These are phyloP conservation scores for Chaetomium sp. DNA, from an alignment of 2,329 filamentous ascomycete genomes.

Conservation along the genomic window DNA sequence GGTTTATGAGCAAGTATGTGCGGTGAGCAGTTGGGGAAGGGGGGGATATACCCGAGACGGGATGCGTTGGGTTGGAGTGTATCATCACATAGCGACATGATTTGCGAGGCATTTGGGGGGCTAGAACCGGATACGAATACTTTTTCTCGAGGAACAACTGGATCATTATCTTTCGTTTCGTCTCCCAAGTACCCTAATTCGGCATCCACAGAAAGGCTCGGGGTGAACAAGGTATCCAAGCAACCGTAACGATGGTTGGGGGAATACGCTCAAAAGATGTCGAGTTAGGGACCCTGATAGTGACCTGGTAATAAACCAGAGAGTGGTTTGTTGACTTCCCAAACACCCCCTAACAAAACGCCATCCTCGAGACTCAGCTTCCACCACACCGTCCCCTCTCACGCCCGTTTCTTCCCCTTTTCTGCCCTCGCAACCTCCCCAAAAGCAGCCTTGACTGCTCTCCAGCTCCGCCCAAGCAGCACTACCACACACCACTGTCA, in stretches of 20 bases:
- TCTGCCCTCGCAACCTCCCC: background rate
- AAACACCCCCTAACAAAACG: background rate
- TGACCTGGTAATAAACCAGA: background rate
- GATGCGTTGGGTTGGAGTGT: background rate
- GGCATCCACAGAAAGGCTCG: background rate
- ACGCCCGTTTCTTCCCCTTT: slow-evolving; percentile 21
- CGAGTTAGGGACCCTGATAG: background rate
- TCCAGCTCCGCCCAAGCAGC: slow-evolving; percentile 26
- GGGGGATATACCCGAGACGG: slow-evolving; percentile 14
- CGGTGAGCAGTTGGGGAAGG: slow-evolving; percentile 42
- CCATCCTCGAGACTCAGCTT: background rate
- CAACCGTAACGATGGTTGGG: background rate
- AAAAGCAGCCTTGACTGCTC: slow-evolving; percentile 23
- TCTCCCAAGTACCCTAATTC: background rate
- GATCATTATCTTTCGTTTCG: background rate
- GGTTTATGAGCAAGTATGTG: slow-evolving; percentile 82
- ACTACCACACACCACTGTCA: slow-evolving; percentile 20
- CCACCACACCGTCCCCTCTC: background rate
- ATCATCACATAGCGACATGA: background rate
- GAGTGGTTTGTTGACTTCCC: background rate
- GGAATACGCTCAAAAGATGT: background rate
- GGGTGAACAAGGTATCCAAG: background rate
- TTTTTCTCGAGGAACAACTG: background rate
- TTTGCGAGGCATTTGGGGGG: background rate
- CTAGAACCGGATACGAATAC: background rate